Conservation (phyloP, 345 rosid genomes). For the Kandelia obovata region DNA sequence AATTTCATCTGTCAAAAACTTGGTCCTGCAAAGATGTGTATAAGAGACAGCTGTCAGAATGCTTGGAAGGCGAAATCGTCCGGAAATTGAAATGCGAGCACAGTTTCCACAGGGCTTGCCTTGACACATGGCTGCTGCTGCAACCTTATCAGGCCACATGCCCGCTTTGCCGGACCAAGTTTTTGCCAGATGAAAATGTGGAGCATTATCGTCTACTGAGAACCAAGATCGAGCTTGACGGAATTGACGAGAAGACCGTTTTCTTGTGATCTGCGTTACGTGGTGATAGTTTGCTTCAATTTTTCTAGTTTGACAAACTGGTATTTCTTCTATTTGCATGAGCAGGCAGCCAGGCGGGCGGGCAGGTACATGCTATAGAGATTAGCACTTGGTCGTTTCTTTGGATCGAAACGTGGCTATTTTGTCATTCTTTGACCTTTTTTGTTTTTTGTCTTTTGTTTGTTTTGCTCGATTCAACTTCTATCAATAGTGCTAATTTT, state of each 20-base stretch:
- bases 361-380: too few species aligned
- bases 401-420: too few species aligned
- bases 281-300: conserved; percentile 29
- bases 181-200: conserved; percentile 43
- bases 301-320: neutral
- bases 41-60: conserved; percentile 34
- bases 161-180: conserved; percentile 48
- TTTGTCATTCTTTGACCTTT: too few species aligned
- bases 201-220: conserved; percentile 29
- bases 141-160: conserved; percentile 33
- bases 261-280: conserved; percentile 35
- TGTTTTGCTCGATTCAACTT: too few species aligned
- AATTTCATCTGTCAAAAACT: too few species aligned
- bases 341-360: too few species aligned
- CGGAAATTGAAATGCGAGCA: conserved; percentile 44
- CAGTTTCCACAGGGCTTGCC: conserved; percentile 45
- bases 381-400: too few species aligned
- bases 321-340: too few species aligned
- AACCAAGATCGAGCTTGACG: conserved; percentile 19
- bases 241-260: conserved; percentile 38
- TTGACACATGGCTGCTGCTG: conserved; percentile 46
- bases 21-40: too few species aligned
- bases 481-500: too few species aligned
- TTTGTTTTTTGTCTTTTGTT: too few species aligned
- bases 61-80: conserved; percentile 39